Evolutionary conservation across 192 early-diverging fungal species (phyloP), one percentile per base, ranked within the genome.

Genomic region (Coemansia sp.): DNA sequence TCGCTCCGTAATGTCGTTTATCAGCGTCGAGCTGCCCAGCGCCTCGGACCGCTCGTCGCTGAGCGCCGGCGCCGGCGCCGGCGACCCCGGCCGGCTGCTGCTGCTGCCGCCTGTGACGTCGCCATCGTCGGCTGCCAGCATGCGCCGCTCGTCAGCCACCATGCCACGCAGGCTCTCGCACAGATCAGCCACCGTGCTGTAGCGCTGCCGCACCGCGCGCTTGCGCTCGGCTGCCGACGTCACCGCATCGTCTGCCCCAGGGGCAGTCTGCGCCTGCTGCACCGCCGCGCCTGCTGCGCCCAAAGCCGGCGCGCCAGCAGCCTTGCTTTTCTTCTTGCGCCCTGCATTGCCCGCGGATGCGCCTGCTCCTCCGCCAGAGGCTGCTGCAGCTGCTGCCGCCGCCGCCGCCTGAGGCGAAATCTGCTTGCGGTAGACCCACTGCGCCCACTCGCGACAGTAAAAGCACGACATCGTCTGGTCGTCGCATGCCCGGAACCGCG

Each of bases 371-470:
- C 29, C 63, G 25, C 7, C 48, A 17, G 44, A 46, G 14, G 44
- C 53, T 3, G 46, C 62, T 3, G 46, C 62, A 39, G 69, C 42
- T 0, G 60, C 62, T 1, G 51, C 57, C 2, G 25, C 41, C 17
- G 61, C 53, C 0, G 67, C 58, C 0, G 70, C 70, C 64, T 75
- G 76, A 29, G 62, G 65, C 46, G 76, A 71, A 25, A 85, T 76
- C 57, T 75, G 87, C 78, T 89, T 89, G 66, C 91, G 89, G 66
- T 92, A 93, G 5, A 93, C 88, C 78, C 81, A 89, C 61, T 87
- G 87, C 31, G 90, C 89, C 91, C 91, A 93, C 74, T 93, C 91
- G 36, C 91, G 89, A 66, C 91, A 93, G 64, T 91, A 93, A 42
- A 90, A 89, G 67, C 89, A 88, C 66, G 84, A 77, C 71, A 87